Percentiles rank a stretch among this genome's conserved stretches.
phyloP scores from a whole-genome alignment of 1,284 basidiomycete genomes.

The Phylloporus sp. region DNA sequence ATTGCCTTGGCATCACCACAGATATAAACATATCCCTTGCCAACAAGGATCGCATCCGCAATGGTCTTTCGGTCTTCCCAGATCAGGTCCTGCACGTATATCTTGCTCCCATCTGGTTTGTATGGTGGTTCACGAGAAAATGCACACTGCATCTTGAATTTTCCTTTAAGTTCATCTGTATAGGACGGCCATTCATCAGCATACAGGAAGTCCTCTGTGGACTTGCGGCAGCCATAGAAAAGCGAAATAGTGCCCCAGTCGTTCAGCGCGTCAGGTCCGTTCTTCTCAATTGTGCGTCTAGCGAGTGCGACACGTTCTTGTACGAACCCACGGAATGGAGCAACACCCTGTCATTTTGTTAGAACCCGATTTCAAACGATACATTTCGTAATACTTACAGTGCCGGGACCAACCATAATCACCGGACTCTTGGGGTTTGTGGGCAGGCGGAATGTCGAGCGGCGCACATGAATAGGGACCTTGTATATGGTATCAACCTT shows the following conservation, averaged over 20 bases:
- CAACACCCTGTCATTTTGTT: slow-evolving; percentile 72
- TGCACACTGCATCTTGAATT: slow-evolving; percentile 88
- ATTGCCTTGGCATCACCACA: slow-evolving; percentile 98
- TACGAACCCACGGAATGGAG: slow-evolving; percentile 97
- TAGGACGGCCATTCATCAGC: slow-evolving; percentile 95
- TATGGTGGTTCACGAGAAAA: slow-evolving; percentile 88
- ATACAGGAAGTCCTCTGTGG: slow-evolving; percentile 92
- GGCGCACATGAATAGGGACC: slow-evolving; percentile 92
- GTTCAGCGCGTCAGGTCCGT: slow-evolving; percentile 87
- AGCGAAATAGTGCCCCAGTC: slow-evolving; percentile 96
- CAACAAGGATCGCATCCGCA: slow-evolving; percentile 88
- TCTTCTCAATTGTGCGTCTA: slow-evolving; percentile 92
- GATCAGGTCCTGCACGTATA: slow-evolving; percentile 97
- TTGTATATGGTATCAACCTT: slow-evolving; percentile 76
- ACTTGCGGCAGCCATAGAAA: slow-evolving; percentile 94
- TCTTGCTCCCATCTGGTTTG: slow-evolving; percentile 92
- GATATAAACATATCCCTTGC: slow-evolving; percentile 94
- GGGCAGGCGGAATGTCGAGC: slow-evolving; percentile 95
- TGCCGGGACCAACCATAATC: slow-evolving; percentile 98
- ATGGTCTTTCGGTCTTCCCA: slow-evolving; percentile 85
- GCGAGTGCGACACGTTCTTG: slow-evolving; percentile 97
- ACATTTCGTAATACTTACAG: slow-evolving; percentile 63
- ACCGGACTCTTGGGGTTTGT: slow-evolving; percentile 98
- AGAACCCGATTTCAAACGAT: neutral
- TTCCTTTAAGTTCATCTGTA: slow-evolving; percentile 85